Evolutionary conservation across 2,329 filamentous ascomycete genomes (phyloP).

Genomic region (Fusarium sp.): DNA sequence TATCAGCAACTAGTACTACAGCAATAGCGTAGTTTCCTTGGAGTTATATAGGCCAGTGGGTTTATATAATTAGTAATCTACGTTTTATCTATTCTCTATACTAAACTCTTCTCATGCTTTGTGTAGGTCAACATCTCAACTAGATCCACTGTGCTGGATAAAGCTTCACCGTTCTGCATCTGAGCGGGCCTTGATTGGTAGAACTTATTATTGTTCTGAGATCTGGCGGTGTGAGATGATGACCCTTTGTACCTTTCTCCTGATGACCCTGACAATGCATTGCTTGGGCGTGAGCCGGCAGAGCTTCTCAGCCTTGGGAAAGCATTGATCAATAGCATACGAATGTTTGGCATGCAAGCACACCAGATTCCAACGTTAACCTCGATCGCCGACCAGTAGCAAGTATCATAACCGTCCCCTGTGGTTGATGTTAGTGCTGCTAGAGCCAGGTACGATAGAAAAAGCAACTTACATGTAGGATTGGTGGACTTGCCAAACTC

Average conservation of each 20-base stretch:
- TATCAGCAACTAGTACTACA: background rate
- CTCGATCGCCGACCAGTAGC: slow-evolving; percentile 4
- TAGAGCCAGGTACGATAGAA: accelerated
- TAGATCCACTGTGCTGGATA: slow-evolving; percentile 8
- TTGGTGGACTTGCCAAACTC: slow-evolving; percentile 12
- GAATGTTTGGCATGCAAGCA: background rate
- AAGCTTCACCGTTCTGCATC: background rate
- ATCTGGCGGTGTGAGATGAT: background rate
- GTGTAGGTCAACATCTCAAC: slow-evolving; percentile 5
- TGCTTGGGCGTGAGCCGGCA: background rate
- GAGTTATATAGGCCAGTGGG: background rate
- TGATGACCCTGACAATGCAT: background rate
- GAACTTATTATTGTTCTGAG: background rate
- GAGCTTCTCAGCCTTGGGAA: slow-evolving; percentile 8
- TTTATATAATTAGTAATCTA: background rate
- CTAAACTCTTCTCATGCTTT: background rate
- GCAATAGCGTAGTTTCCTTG: background rate
- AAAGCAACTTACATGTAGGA: slow-evolving; percentile 17
- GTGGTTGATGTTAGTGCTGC: background rate
- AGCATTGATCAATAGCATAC: background rate
- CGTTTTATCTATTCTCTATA: background rate
- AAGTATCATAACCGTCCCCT: slow-evolving; percentile 17
- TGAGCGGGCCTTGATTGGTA: background rate
- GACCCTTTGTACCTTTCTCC: background rate
- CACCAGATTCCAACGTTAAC: background rate